Base-by-base conservation (phyloP, 208 protist species). In the Leishmania arabica region DNA sequence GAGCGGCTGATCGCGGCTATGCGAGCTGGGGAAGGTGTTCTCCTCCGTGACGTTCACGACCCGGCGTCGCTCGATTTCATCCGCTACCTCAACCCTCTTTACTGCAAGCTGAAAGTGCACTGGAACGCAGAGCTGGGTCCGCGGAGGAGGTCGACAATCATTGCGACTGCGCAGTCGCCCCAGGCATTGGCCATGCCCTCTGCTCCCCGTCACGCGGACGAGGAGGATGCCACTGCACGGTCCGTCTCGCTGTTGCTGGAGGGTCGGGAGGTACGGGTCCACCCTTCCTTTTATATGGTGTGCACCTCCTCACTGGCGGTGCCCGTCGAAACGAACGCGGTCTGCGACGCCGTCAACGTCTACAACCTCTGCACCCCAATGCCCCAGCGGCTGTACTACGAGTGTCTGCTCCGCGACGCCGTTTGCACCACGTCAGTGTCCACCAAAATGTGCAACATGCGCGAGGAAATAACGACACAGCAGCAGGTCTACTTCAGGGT, bases 11-110 rank as follows among this genome's bases (percentile, higher is more conserved):
- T 90, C 9, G 78, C 85, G 40, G 91, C 91, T 34, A 89, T 92
- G 87, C 82, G 66, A 42, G 58, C 86, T 69, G 92, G 92, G 21
- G 80, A 86, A 54, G 94, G 92, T 8, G 89, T 97, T 31, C 75
- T 97, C 45, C 78, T 97, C 68, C 92, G 92, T 60, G 92, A 95
- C 79, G 87, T 92, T 58, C 75, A 89, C 72, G 54, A 71, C 66
- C 34, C 73, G 40, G 83, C 37, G 21, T 53, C 73, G 15, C 53
- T 82, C 21, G 84, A 91, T 60, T 72, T 90, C n/a, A 79, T 84
- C 27, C 82, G 83, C 24, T 81, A 76, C 45, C 81, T 82, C 60
- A 84, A 77, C 24, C 76, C 75, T 3, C 70, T 88, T 42, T 84
- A 88, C 54, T 19, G 56, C 47, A 47, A 79, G 72, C 80, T 88